phyloP scores from a whole-genome alignment of 306 rosid species.

The Fagus sylvatica region DNA sequence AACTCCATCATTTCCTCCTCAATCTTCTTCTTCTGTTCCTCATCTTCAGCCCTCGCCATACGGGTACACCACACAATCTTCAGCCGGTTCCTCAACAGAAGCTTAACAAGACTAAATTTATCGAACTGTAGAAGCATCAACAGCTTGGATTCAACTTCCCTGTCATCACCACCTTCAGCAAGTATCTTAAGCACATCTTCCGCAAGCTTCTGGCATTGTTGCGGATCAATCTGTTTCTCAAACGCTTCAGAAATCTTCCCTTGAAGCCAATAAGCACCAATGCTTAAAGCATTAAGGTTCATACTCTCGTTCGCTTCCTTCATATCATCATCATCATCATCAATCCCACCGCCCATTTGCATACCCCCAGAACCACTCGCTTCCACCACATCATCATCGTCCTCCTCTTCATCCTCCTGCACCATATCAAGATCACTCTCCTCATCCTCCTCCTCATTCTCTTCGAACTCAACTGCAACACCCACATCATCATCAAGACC shows the following conservation, averaged over 20 bases:
- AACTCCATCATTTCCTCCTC: constrained; percentile 87
- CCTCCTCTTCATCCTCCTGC: constrained; percentile 90
- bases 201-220: constrained; percentile 86
- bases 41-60: constrained; percentile 81
- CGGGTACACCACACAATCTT: constrained; percentile 93
- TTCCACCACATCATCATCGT: constrained; percentile 68
- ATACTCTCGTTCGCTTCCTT: constrained; percentile 81
- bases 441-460: constrained; percentile 87
- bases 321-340: constrained; percentile 89
- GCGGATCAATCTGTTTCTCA: constrained; percentile 85
- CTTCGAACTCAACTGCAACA: constrained; percentile 93
- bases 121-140: constrained; percentile 67
- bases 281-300: constrained; percentile 88
- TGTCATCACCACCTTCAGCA: constrained; percentile 79
- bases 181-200: constrained; percentile 80
- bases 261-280: constrained; percentile 98
- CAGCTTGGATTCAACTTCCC: constrained; percentile 75
- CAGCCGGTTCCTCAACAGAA: constrained; percentile 62
- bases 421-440: constrained; percentile 95
- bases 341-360: constrained; percentile 94
- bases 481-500: constrained; percentile 87
- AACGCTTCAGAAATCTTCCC: constrained; percentile 91
- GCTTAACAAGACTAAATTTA: constrained; percentile 73
- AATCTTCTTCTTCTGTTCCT: constrained; percentile 73
- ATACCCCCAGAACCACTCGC: constrained; percentile 60